Base-by-base conservation (phyloP, 2,329 filamentous ascomycete genomes). In the Alternaria arborescens region DNA sequence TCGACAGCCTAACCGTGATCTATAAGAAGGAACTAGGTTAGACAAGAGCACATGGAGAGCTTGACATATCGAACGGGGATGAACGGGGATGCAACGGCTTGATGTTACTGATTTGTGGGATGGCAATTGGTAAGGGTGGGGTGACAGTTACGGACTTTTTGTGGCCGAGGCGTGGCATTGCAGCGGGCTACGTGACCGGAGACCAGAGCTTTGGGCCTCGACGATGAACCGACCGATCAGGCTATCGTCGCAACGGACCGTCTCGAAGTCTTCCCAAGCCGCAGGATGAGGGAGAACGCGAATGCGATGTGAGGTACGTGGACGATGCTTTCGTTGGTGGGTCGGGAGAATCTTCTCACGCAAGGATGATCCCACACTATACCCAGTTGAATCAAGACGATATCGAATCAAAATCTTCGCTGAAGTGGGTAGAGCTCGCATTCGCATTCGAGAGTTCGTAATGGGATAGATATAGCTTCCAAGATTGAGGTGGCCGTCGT, bases 81-180 rank as follows among this genome's bases (percentile, higher is more conserved):
- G 22, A n/a, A 42, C 24, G 28, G 16, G 11, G 12, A 28, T 40
- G 42, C 42, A 32, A 24, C 22, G 47, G 46, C 38, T 43, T 38
- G 48, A 30, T 48, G 48, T 40, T 48, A 58, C 57, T 47, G 58
- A 28, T 18, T 20, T 12, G 46, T 32, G 40, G 40, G 48, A 28
- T 40, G 28, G 44, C 52, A 40, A 60, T 48, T 60, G 59, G 52
- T 50, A 46, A 20, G 42, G 48, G 47, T 58, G 58, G 48, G 47
- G 56, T 46, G 59, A 26, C 40, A 42, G 34, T 47, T 57, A 61
- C 52, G 66, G 71, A 76, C 70, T 78, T 79, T 55, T 78, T 79
- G 58, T 79, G 77, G 30, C 75, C 76, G 52, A 78, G 61, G 50
- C 76, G 72, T 43, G 76, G 74, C 76, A 78, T 78, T 64, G 64